A percentile compares a stretch with the other conserved stretches of the same genome.
phyloP scores from a whole-genome alignment of 1,284 basidiomycete genomes.

The Fomitiporia mediterranea region DNA sequence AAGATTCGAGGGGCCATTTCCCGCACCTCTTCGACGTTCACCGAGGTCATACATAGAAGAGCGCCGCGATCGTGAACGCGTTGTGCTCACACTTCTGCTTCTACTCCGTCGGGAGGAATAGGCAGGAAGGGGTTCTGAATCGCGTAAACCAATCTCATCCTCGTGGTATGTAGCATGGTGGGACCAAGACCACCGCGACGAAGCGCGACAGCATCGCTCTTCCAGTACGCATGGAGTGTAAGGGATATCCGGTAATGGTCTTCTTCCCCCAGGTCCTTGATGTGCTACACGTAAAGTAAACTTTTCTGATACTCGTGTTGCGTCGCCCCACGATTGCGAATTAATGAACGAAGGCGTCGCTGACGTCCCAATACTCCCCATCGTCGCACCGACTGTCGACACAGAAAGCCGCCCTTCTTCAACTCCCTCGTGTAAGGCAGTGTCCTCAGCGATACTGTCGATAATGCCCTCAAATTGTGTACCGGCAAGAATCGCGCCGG shows the following conservation, averaged over 20 bases:
- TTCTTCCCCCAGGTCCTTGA: too few relatives aligned
- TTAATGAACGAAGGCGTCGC: neutral
- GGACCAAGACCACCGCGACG: constrained; percentile 10
- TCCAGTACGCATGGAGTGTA: neutral
- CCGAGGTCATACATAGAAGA: neutral
- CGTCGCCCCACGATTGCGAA: neutral
- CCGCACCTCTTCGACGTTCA: neutral
- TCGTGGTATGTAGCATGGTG: constrained; percentile 1
- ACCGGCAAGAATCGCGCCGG: neutral
- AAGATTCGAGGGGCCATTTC: neutral
- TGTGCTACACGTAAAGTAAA: too few relatives aligned
- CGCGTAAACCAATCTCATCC: neutral
- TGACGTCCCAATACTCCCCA: neutral
- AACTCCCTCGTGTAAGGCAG: neutral
- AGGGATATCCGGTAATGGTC: neutral
- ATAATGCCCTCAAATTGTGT: neutral
- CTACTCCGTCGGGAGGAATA: constrained; percentile 4
- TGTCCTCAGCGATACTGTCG: neutral
- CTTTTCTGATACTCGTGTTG: neutral
- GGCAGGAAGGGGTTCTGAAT: constrained; percentile 5
- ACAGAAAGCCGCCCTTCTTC: neutral
- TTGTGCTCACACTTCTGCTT: neutral
- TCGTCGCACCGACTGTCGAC: neutral
- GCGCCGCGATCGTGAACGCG: constrained; percentile 6
- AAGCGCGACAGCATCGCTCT: neutral